Percentiles rank a stretch among this genome's conserved stretches.
Evolutionary conservation across 306 rosid species (phyloP).

Genomic region (Castanopsis chinensis): DNA sequence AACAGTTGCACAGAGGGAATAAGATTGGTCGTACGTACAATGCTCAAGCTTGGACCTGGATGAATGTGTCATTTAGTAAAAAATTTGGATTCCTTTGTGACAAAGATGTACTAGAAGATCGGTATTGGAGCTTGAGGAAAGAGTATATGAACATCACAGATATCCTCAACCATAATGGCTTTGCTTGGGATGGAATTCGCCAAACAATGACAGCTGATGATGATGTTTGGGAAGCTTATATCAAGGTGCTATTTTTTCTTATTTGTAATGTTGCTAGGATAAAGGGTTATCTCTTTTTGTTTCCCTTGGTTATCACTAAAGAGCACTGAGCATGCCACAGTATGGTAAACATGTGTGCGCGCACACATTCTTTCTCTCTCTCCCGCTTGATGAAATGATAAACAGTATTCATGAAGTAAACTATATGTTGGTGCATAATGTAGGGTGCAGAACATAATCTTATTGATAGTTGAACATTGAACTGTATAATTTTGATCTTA

Average conservation of each 20-base stretch:
- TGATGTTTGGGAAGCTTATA: neutral
- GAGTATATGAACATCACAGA: neutral
- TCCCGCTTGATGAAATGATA: too few species aligned
- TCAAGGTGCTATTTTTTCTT: neutral
- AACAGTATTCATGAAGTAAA: too few species aligned
- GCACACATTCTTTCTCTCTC: neutral
- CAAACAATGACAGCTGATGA: neutral
- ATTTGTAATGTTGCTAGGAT: neutral
- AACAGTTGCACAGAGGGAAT: slow-evolving; percentile 40
- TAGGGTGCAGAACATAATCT: neutral
- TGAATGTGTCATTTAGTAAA: slow-evolving; percentile 9
- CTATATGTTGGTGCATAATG: too few species aligned
- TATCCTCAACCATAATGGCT: neutral
- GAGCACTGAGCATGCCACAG: slow-evolving; percentile 6
- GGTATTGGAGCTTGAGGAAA: slow-evolving; percentile 7
- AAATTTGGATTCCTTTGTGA: slow-evolving; percentile 24
- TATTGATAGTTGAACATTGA: neutral
- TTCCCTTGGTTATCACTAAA: slow-evolving; percentile 14
- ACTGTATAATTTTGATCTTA: neutral
- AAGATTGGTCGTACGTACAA: slow-evolving; percentile 25
- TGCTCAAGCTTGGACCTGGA: slow-evolving; percentile 38
- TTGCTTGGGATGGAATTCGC: neutral
- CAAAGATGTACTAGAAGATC: slow-evolving; percentile 26
- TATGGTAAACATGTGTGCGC: slow-evolving; percentile 1
- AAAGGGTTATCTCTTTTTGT: neutral